Evolutionary conservation across 169 alveolate species (phyloP), one percentile per base, ranked within the genome.

Genomic region (Eimeria acervulina): DNA sequence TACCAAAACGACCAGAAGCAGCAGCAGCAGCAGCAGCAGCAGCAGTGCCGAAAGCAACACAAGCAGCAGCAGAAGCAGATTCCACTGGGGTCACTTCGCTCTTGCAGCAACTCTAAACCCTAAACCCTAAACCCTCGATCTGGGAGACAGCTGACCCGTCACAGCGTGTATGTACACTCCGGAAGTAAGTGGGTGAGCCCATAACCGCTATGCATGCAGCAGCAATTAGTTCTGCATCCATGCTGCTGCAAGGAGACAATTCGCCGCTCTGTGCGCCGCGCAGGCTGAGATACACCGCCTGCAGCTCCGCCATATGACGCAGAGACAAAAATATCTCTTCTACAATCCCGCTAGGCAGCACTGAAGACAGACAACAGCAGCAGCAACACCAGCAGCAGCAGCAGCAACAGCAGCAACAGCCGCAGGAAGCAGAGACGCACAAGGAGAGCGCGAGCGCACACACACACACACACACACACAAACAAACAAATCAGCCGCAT

Each of bases 131-230:
- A 51, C 59, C 59, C 6, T 51, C 7, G 59, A 1, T 17, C 21
- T 17, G 21, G 15, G 15, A 17, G 21, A 51, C 6, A 12, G 59
- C 97, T 47, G 95, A 96, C 96, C 96, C 97, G 93, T 98, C 99
- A 93, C 99, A 98, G 59, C 98, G 97, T 47, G 97, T 89, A 70
- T 98, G 99, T 8, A 98, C 97, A 85, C 98, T 98, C 80, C 97
- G 97, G 90, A 98, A 97, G 90, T 95, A 96, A 63, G 93, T 76
- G 36, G 98, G 98, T 36, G 97, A 95, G 78, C 95, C 96, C 98
- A 98, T 98, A 42, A 98, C 96, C 59, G 97, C 97, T 28, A 98
- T 96, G 78, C 98, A 96, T 33, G 97, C 90, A 4, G 99, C 97
- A 47, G 98, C 93, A 74, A 98, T 95, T 26, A 98, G 96, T 88